Evolutionary conservation across 2,329 filamentous ascomycete genomes (phyloP).

Genomic region (Penicillium sp.): DNA sequence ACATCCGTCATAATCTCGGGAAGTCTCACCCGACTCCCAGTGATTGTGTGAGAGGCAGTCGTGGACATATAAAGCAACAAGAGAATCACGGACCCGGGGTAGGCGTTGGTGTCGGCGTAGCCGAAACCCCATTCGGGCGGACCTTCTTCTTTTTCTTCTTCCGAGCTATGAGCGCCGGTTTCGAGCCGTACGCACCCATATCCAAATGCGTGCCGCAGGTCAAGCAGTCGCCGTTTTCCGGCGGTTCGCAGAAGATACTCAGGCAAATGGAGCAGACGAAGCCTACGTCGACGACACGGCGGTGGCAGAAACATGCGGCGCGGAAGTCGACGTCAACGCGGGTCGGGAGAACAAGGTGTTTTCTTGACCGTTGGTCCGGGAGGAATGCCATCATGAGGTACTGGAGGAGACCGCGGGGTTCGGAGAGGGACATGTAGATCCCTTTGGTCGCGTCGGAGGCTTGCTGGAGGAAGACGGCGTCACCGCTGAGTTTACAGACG

Average conservation of each 20-base stretch:
- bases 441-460: slow-evolving; percentile 76
- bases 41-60: background rate
- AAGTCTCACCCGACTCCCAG: background rate
- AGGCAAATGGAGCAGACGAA: slow-evolving; percentile 97
- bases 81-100: slow-evolving; percentile 38
- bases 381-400: slow-evolving; percentile 94
- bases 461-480: slow-evolving; percentile 92
- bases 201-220: slow-evolving; percentile 81
- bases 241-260: slow-evolving; percentile 82
- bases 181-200: slow-evolving; percentile 76
- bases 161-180: slow-evolving; percentile 73
- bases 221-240: slow-evolving; percentile 71
- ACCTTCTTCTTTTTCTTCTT: slow-evolving; percentile 80
- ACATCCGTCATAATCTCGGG: background rate
- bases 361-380: slow-evolving; percentile 69
- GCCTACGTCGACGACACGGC: slow-evolving; percentile 85
- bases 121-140: slow-evolving; percentile 48
- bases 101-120: slow-evolving; percentile 61
- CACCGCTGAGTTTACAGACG: slow-evolving; percentile 81
- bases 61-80: background rate
- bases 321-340: slow-evolving; percentile 91
- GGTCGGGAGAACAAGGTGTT: slow-evolving; percentile 75
- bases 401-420: slow-evolving; percentile 76
- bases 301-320: slow-evolving; percentile 97
- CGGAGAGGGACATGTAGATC: slow-evolving; percentile 68